Base-by-base conservation (phyloP, 768 basidiomycete species). In the Filobasidium wieringae region DNA sequence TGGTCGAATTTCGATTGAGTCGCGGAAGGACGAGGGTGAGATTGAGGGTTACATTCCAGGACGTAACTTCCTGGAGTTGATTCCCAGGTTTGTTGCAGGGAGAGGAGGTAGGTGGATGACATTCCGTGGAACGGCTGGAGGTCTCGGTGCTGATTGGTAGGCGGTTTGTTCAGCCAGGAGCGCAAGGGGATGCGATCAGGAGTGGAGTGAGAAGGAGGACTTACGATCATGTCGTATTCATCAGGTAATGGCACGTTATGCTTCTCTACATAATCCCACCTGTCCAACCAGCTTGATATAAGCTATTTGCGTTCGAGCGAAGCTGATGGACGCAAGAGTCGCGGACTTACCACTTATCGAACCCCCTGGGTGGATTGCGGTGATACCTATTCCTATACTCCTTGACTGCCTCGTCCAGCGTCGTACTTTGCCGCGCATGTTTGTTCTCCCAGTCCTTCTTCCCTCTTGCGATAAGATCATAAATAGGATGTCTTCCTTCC, bases 151-250 rank as follows among this genome's bases (percentile, higher is more conserved):
- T 71, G 45, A 30, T n/a, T 19, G 22, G 53, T 17, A 3, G 14
- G 17, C 4, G n/a, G 12, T 24, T 27, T 24, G 37, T 29, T 30
- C 41, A 33, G 52, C 14, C 12, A 33, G 14, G 33, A 29, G 37
- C 8, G 51, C 50, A 26, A 33, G 52, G 43, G 30, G 50, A 17
- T 49, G 39, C 12, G 26, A 24, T 8, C 33, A n/a, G n/a, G n/a
- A n/a, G n/a, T n/a, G n/a, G n/a, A n/a, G n/a, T n/a, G n/a, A n/a
- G n/a, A n/a, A n/a, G n/a, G 29, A 40, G 40, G 47, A 63, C 70
- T 60, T 36, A 72, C 67, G 26, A 73, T 73, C 55, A 72, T 70
- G 60, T 73, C 72, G 52, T 71, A 73, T 61, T 73, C 66, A 56
- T 71, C 66, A n/a, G 63, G 64, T 15, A 72, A 54, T 33, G 64